Percentiles rank a stretch among this genome's conserved stretches.
Conservation (phyloP, 2,329 filamentous ascomycete genomes). For the Neospermospora avenae region DNA sequence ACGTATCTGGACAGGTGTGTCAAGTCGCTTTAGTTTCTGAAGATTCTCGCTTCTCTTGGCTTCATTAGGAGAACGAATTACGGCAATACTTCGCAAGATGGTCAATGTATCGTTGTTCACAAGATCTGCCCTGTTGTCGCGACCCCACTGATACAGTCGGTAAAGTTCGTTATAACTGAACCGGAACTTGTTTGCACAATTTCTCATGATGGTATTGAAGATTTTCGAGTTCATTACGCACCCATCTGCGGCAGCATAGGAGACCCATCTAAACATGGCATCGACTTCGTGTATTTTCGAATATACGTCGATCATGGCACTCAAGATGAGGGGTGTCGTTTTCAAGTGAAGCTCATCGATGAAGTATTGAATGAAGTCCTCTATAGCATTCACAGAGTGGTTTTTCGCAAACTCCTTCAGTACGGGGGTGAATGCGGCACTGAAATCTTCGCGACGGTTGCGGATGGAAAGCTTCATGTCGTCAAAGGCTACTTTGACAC, state of each 20-base stretch:
- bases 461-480: conserved; percentile 21
- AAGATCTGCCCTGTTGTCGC: background rate
- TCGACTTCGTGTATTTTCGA: conserved; percentile 29
- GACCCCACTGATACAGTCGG: conserved; percentile 22
- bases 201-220: conserved; percentile 31
- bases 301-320: conserved; percentile 32
- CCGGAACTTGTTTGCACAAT: conserved; percentile 25
- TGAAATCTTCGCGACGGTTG: conserved; percentile 17
- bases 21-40: background rate
- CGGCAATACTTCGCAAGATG: background rate
- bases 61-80: background rate
- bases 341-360: conserved; percentile 23
- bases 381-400: conserved; percentile 29
- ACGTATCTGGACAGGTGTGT: background rate
- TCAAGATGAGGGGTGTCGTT: conserved; percentile 29
- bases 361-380: conserved; percentile 30
- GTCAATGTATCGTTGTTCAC: background rate
- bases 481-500: conserved; percentile 28
- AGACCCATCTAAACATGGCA: conserved; percentile 31
- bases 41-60: background rate
- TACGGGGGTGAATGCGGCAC: conserved; percentile 29
- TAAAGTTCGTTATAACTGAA: conserved; percentile 27
- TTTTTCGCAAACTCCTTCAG: conserved; percentile 29
- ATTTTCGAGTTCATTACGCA: conserved; percentile 24
- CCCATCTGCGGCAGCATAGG: conserved; percentile 23